A percentile compares a stretch with the other conserved stretches of the same genome.
Conservation (phyloP, 1,284 basidiomycete genomes). For the Sporisorium exsertum region DNA sequence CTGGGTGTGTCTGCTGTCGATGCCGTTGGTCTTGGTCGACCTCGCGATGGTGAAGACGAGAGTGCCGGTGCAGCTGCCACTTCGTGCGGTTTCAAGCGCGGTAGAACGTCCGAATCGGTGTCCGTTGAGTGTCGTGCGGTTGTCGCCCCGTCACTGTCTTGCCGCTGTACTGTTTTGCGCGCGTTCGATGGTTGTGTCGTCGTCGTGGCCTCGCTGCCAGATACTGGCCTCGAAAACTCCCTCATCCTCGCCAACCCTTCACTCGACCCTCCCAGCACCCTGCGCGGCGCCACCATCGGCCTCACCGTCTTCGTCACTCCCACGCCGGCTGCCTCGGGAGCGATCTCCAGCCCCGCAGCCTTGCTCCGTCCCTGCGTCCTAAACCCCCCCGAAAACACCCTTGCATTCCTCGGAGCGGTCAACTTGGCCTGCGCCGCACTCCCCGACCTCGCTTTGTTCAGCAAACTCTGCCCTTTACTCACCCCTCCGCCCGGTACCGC, state of each 20-base stretch:
- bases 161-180: not conserved
- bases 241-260: conserved; percentile 26
- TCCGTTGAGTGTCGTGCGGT: not conserved
- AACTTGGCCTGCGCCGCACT: conserved; percentile 42
- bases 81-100: conserved; percentile 27
- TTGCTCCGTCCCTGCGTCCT: conserved; percentile 32
- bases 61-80: conserved; percentile 31
- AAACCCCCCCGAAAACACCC: not conserved
- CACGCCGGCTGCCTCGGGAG: conserved; percentile 22
- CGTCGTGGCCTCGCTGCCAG: not conserved
- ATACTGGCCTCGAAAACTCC: conserved; percentile 19
- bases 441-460: conserved; percentile 40
- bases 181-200: not conserved
- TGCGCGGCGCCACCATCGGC: conserved; percentile 47
- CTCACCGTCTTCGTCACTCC: conserved; percentile 8
- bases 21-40: not conserved
- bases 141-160: not conserved
- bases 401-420: conserved; percentile 19
- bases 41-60: not conserved
- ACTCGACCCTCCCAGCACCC: conserved; percentile 23
- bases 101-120: not conserved
- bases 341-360: conserved; percentile 30
- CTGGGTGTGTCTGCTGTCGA: not conserved
- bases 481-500: conserved; percentile 8
- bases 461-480: conserved; percentile 51